Evolutionary conservation across 2,329 filamentous ascomycete genomes (phyloP).

Genomic region (Myriosclerotinia duriaeana): DNA sequence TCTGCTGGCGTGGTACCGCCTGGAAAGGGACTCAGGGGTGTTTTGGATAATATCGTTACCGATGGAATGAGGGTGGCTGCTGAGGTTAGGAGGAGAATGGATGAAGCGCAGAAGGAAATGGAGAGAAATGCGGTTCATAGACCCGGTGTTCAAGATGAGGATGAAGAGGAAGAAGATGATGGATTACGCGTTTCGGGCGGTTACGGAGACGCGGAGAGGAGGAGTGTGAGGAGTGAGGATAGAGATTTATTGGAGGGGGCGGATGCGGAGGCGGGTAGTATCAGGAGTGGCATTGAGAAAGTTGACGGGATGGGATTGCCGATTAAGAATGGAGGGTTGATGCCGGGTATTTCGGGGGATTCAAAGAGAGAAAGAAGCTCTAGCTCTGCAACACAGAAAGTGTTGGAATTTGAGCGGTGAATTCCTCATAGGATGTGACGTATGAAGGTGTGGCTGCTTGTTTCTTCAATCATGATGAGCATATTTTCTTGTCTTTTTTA

Average conservation of each 20-base stretch:
- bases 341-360: conserved; percentile 26
- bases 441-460: background rate
- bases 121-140: conserved; percentile 75
- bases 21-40: conserved; percentile 78
- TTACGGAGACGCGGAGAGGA: conserved; percentile 61
- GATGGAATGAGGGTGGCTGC: conserved; percentile 95
- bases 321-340: conserved; percentile 12
- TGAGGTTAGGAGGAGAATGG: conserved; percentile 88
- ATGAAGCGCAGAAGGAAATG: conserved; percentile 89
- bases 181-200: conserved; percentile 45
- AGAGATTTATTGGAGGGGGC: conserved; percentile 71
- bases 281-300: conserved; percentile 37
- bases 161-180: conserved; percentile 66
- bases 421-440: too few species aligned
- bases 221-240: conserved; percentile 66
- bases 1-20: conserved; percentile 42
- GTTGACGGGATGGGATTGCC: conserved; percentile 28
- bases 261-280: conserved; percentile 63
- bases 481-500: background rate
- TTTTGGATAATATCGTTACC: conserved; percentile 95
- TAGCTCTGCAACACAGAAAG: conserved; percentile 43
- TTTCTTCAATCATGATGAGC: background rate
- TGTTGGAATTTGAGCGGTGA: conserved; percentile 49
- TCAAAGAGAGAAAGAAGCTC: conserved; percentile 33
- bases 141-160: conserved; percentile 67